Evolutionary conservation across 129 eudicot genomes (phyloP).

Genomic region (Cynara cardunculus): DNA sequence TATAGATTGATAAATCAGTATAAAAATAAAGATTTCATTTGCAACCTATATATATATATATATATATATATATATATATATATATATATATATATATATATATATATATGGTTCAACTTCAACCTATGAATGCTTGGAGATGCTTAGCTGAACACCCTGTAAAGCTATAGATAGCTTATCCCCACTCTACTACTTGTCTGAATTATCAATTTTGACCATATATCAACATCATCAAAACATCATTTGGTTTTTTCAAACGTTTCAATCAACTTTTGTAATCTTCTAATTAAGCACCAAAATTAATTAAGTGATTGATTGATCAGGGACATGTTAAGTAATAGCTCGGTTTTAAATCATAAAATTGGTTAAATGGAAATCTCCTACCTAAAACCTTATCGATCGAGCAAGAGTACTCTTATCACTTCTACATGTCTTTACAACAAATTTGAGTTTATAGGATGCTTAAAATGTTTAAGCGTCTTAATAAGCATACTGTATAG

Average conservation of each 20-base stretch:
- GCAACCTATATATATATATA: neutral
- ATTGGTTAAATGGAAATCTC: neutral
- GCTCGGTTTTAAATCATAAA: neutral
- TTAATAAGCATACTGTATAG: no score
- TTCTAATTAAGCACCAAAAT: neutral
- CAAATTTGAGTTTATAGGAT: no score
- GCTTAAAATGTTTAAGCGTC: no score
- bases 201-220: constrained; percentile 9
- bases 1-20: neutral
- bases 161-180: constrained; percentile 22
- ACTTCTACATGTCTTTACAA: neutral
- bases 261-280: neutral
- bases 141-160: constrained; percentile 36
- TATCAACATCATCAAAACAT: constrained; percentile 12
- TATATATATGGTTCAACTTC: neutral
- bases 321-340: neutral
- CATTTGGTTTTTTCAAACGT: neutral
- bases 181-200: constrained; percentile 1
- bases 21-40: neutral
- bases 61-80: no score
- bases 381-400: neutral
- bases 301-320: neutral
- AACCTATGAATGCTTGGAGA: constrained; percentile 8
- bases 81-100: no score
- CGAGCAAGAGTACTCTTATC: neutral